Evolutionary conservation across 2,329 filamentous ascomycete species (phyloP), one percentile per base, ranked within the genome.

Genomic region (Xylaria sp.): DNA sequence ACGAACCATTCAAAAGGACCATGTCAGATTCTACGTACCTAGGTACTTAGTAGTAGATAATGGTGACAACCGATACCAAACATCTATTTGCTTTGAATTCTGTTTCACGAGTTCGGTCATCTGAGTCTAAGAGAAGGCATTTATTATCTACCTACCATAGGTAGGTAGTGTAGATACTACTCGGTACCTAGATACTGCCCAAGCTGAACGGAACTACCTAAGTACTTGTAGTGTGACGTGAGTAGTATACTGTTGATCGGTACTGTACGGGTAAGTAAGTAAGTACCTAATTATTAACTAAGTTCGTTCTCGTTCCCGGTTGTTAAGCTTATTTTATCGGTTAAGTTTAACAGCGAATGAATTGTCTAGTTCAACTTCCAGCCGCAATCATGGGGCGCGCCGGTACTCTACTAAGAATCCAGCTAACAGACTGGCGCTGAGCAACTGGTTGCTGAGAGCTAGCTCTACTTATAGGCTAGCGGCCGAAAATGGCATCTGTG

Each of bases 261-360:
- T 18, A 27, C 48, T 29, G 25, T 27, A 29, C 48, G 23, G 44
- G 18, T 44, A 16, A 44, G 5, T 13, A 6, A 25, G 9, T 40
- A 23, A 16, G 12, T 25, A n/a, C n/a, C 53, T 44, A 23, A 35
- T 23, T 27, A 8, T 44, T 65, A 53, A 58, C 51, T 65, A 53
- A 58, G 44, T 40, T 40, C 16, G 13, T 51, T 29, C 10, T 60
- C 29, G n/a, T 21, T 47, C 18, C n/a, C 1, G n/a, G n/a, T 35
- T 35, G 58, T 68, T 68, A 68, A 68, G 66, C 66, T 68, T 68
- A 68, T 65, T 68, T 35, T 65, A 40, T 68, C 66, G 66, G 66
- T 42, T 65, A 37, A 37, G n/a, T 21, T 48, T 29, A 27, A 37
- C 62, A 47, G 37, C 55, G 57, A 60, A 65, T 54, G 57, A 60